phyloP scores from a whole-genome alignment of 345 rosid species.

The Pugionium dolabratum region DNA sequence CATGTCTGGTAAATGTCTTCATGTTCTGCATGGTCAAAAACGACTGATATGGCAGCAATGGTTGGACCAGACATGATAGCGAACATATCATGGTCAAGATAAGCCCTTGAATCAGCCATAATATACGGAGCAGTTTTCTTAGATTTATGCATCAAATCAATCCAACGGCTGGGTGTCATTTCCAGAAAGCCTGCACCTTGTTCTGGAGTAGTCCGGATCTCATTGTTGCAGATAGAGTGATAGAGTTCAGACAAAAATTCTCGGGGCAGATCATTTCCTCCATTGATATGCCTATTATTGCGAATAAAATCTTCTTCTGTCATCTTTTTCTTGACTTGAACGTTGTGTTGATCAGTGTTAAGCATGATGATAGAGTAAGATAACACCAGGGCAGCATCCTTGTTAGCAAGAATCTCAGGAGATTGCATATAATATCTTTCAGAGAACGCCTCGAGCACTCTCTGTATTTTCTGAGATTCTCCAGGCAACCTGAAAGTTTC shows the following conservation, averaged over 20 bases:
- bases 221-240: conserved; percentile 92
- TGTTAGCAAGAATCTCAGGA: conserved; percentile 82
- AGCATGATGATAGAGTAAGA: conserved; percentile 97
- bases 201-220: conserved; percentile 95
- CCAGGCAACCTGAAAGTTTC: conserved; percentile 98
- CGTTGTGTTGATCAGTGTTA: conserved; percentile 95
- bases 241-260: conserved; percentile 83
- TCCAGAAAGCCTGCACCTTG: conserved; percentile 92
- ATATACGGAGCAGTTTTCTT: conserved; percentile 88
- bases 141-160: conserved; percentile 95
- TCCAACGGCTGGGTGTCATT: conserved; percentile 99
- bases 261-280: conserved; percentile 86
- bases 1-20: conserved; percentile 96
- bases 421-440: conserved; percentile 98
- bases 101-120: conserved; percentile 72
- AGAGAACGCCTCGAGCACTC: conserved; percentile 98
- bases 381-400: conserved; percentile 93
- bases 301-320: conserved; percentile 95
- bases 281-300: conserved; percentile 92
- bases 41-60: conserved; percentile 97
- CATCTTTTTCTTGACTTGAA: conserved; percentile 99
- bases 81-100: conserved; percentile 98
- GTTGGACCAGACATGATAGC: conserved; percentile 99
- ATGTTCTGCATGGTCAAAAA: conserved; percentile 96
- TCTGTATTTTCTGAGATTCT: conserved; percentile 96